Percentiles rank a stretch among this genome's conserved stretches.
These are phyloP conservation scores for Mucor ambiguus DNA, from an alignment of 371 early-diverging fungal genomes.

Conservation along the genomic window DNA sequence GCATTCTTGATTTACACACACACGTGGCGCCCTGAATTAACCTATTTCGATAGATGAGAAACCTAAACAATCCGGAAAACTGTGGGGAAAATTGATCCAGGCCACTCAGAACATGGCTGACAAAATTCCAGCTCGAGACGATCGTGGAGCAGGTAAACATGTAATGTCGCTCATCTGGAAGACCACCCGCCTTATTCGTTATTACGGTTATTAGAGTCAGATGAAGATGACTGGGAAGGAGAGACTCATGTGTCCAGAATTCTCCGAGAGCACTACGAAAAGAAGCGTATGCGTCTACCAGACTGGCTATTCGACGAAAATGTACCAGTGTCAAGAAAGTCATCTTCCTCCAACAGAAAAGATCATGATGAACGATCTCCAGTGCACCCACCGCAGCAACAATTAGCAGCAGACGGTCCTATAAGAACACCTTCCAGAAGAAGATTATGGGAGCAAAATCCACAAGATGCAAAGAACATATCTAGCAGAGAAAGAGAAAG, in stretches of 20 bases:
- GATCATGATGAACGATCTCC: not conserved
- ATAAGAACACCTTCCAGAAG: constrained; percentile 32
- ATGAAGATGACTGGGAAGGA: constrained; percentile 60
- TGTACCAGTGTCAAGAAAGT: not conserved
- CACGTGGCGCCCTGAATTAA: not conserved
- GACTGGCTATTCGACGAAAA: constrained; percentile 37
- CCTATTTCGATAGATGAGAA: constrained; percentile 31
- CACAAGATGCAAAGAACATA: constrained; percentile 20
- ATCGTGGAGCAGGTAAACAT: constrained; percentile 34
- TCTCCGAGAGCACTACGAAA: constrained; percentile 53
- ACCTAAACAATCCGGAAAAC: constrained; percentile 37
- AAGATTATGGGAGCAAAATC: constrained; percentile 36
- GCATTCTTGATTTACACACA: not conserved
- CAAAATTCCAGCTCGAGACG: constrained; percentile 50
- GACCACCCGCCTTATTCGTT: not conserved
- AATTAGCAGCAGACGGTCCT: constrained; percentile 2
- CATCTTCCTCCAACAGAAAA: not conserved
- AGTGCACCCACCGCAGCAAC: not conserved
- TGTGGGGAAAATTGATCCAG: constrained; percentile 61
- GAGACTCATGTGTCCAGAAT: constrained; percentile 59
- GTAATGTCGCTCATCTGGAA: not conserved
- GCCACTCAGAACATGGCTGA: constrained; percentile 63
- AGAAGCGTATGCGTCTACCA: constrained; percentile 40
- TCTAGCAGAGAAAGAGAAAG: constrained; percentile 41
- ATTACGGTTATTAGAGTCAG: constrained; percentile 46